Conservation (phyloP, 2,329 filamentous ascomycete genomes). For the Coccinonectria pachysandricola region DNA sequence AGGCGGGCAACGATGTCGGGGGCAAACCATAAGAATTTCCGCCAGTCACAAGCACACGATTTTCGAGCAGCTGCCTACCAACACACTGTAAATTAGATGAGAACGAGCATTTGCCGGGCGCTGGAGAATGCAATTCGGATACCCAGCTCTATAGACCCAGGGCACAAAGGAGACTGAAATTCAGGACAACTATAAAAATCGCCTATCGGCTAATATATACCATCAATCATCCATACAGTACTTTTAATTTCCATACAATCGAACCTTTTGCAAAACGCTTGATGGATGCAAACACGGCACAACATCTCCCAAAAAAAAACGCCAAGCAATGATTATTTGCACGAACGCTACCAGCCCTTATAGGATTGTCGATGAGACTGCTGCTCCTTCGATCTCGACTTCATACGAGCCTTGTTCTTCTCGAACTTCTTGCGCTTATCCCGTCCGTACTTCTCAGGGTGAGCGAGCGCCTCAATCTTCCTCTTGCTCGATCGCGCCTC, state of each 20-base stretch:
- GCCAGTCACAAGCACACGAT: neutral
- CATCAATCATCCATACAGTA: no score
- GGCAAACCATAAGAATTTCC: conserved; percentile 3
- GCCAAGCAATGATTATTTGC: conserved; percentile 10
- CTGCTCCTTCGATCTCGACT: conserved; percentile 65
- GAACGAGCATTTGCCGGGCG: conserved; percentile 13
- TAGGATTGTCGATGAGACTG: conserved; percentile 62
- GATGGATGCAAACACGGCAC: conserved; percentile 5
- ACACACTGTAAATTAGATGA: conserved; percentile 10
- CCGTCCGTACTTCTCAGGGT: conserved; percentile 67
- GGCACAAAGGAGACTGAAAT: conserved; percentile 1
- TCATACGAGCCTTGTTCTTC: conserved; percentile 72
- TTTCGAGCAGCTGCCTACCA: conserved; percentile 1
- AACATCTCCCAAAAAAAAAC: no score
- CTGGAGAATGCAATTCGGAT: conserved; percentile 7
- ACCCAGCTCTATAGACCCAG: conserved; percentile 9
- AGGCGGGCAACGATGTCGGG: conserved; percentile 11
- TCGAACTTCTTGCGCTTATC: conserved; percentile 79
- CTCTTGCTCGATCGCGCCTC: conserved; percentile 72
- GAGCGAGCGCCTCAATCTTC: conserved; percentile 74
- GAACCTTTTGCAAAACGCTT: conserved; percentile 7
- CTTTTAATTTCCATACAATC: conserved; percentile 6
- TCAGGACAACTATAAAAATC: neutral
- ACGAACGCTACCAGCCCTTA: conserved; percentile 32
- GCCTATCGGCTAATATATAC: no score